Evolutionary conservation across 768 basidiomycete species (phyloP), one percentile per base, ranked within the genome.

Genomic region (Tricholoma flavovirens): DNA sequence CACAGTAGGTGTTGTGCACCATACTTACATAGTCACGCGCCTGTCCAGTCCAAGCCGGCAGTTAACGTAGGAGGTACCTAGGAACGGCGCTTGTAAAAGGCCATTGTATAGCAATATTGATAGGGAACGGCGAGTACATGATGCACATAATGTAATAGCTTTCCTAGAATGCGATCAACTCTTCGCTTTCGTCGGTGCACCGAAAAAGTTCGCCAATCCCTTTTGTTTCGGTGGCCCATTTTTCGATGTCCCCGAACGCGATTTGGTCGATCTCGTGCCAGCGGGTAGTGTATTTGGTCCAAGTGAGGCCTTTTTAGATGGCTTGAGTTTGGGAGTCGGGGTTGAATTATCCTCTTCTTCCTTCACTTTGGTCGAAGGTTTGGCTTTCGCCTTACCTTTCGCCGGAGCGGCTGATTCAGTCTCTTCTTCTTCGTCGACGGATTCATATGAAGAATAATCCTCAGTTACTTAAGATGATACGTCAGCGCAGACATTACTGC

Each of bases 381-480:
- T 49, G 1, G 62, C 56, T 45, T 67, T 68, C 32, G 61, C 60
- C 60, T 70, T 73, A 19, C 56, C 59, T 56, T 72, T 71, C 2
- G 65, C 56, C 55, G 54, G 30, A 26, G 59, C 55, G 57, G 60
- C 57, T 30, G 60, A 57, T 24, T 67, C 76, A 2, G 69, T 67
- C 56, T 79, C 83, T 19, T 77, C 82, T 26, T 84, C 77, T 55
- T 83, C 87, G 7, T 80, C 80, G 7, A 87, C 86, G 8, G 88
- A 90, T 69, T 93, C 90, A 64, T 88, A 92, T 15, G 82, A 83
- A 6, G 88, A 88, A 65, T 88, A 87, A 65, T 92, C 90, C 65
- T 89, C 86, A 35, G 79, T 85, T 14, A 81, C 90, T 92, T 49
- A 59, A 17, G 9, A 48, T 53, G 24, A 60, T 21, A 32, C 57